Evolutionary conservation across 331 rosid genomes (phyloP), one percentile per base, ranked within the genome.

Genomic region (Acacia concinna): DNA sequence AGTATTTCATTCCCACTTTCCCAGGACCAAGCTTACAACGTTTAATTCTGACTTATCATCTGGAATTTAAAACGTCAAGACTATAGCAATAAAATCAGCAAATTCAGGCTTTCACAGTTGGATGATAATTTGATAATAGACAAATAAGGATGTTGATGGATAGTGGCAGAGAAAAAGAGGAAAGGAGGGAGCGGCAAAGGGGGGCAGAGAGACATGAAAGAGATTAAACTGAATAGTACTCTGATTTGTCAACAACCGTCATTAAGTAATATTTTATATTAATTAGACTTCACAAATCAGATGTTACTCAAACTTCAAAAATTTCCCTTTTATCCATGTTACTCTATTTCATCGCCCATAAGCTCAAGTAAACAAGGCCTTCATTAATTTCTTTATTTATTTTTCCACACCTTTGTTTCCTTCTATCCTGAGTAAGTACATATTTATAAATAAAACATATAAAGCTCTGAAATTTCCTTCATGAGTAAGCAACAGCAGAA

Each of bases 91-190:
- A 18, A 49, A 51, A 74, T 65, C 68, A 54, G 79, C 47, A 77
- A 18, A 27, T 56, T 17, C 17, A 1, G 25, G 60, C 23, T 57
- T 27, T 51, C 12, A 6, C 68, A 77, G 38, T 51, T 47, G 32
- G 70, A 78, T 43, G 59, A n/a, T 67, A 68, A 74, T 46, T 73
- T 66, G 60, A 74, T 47, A 56, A 44, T 43, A 49, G 6, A 44
- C 41, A 47, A 72, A 38, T 46, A 62, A 66, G 63, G 44, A n/a
- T 69, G 31, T 15, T 62, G 59, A 20, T 51, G 59, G 59, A 20
- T 51, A 18, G 59, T 20, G 25, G 27, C 0, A 51, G 59, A 51
- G 25, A 20, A 7, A 51, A 51, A 51, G 11, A 51, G 57, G 27
- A 51, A 51, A 51, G 59, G 20, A 20, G 23, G 56, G 23, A 49